phyloP scores from a whole-genome alignment of 2,329 filamentous ascomycete genomes.

The Berkeleyomyces basicola region DNA sequence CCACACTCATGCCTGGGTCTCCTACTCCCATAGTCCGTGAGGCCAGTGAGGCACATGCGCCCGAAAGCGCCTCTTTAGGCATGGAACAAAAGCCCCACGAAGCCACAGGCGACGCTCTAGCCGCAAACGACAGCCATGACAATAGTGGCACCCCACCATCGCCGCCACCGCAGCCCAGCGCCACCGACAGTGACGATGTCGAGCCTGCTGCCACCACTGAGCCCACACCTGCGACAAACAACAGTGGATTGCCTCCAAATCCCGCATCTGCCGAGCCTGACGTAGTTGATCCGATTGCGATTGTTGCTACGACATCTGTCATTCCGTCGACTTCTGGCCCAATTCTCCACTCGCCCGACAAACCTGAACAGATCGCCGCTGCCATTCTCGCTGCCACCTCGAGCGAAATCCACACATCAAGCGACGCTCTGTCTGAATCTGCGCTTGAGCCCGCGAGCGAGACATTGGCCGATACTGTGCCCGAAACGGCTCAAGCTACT shows the following conservation, averaged over 20 bases:
- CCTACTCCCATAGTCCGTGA: not conserved
- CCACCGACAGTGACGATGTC: not conserved
- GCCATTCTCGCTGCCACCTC: conserved; percentile 8
- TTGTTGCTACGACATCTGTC: not conserved
- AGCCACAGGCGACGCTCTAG: not conserved
- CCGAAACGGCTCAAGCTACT: too few species aligned
- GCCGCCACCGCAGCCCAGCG: not conserved
- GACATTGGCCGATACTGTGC: not conserved
- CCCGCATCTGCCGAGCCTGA: not conserved
- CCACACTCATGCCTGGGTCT: not conserved
- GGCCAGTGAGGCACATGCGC: not conserved
- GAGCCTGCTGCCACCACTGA: not conserved
- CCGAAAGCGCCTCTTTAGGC: not conserved
- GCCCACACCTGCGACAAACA: not conserved
- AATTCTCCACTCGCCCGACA: conserved; percentile 1
- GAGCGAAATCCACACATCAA: conserved; percentile 9
- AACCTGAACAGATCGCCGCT: conserved; percentile 9
- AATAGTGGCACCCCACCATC: not conserved
- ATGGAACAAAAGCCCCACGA: not conserved
- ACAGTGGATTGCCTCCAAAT: not conserved
- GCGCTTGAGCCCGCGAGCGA: not conserved
- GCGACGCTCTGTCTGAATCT: not conserved
- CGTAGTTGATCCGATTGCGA: not conserved
- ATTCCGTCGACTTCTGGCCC: not conserved
- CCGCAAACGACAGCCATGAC: not conserved